phyloP scores from a whole-genome alignment of 176 grass and related monocot genomes.

The Triticum monococcum region DNA sequence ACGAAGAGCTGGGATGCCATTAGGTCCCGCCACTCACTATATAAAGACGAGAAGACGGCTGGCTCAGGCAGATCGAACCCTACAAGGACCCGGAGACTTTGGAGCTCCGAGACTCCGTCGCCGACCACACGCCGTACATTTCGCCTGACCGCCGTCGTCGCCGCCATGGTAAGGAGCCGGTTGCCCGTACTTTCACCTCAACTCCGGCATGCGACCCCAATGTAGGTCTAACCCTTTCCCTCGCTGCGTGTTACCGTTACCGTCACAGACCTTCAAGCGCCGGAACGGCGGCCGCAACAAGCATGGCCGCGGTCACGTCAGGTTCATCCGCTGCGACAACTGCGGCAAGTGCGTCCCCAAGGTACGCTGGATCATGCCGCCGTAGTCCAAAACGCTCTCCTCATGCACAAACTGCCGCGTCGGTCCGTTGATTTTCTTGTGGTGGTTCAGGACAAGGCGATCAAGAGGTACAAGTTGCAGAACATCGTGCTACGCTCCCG shows the following conservation, averaged over 20 bases:
- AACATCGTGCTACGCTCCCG: slow-evolving; percentile 44
- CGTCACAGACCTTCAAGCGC: slow-evolving; percentile 69
- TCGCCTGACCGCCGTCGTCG: not conserved
- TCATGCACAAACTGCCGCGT: not conserved
- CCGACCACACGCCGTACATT: not conserved
- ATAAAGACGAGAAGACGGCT: not conserved
- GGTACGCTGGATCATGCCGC: not conserved
- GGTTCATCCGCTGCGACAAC: slow-evolving; percentile 69
- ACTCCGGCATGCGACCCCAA: not conserved
- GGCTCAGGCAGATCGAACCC: not conserved
- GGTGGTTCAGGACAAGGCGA: slow-evolving; percentile 67
- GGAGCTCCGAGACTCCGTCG: not conserved
- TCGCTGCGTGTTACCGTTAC: not conserved
- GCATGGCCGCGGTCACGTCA: slow-evolving; percentile 78
- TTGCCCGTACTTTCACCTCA: too few relatives aligned
- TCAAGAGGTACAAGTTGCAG: slow-evolving; percentile 73
- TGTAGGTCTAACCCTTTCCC: not conserved
- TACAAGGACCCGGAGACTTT: not conserved
- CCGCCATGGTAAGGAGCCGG: slow-evolving; percentile 1
- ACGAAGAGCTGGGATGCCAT: not conserved
- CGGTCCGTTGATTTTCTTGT: not conserved
- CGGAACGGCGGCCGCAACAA: slow-evolving; percentile 72
- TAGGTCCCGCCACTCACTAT: not conserved
- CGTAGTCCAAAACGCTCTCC: not conserved
- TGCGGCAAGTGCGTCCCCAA: slow-evolving; percentile 70